A percentile compares a stretch with the other conserved stretches of the same genome.
phyloP scores from a whole-genome alignment of 1,284 basidiomycete species.

The Trametes hirsuta region DNA sequence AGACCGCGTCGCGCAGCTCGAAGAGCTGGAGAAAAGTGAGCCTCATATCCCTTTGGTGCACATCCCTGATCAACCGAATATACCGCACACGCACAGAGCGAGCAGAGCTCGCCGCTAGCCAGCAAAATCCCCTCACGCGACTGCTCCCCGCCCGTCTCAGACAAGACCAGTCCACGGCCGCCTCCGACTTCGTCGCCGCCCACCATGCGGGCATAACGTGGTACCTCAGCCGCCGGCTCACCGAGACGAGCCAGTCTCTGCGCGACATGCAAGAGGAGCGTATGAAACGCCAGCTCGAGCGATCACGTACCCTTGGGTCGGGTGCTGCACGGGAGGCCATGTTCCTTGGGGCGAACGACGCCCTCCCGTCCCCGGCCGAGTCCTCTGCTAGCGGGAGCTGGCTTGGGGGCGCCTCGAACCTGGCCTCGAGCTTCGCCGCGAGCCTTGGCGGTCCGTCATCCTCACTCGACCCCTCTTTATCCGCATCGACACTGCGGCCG shows the following conservation, averaged over 20 bases:
- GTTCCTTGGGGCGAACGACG: constrained; percentile 38
- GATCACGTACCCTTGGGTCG: constrained; percentile 79
- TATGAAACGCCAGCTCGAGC: constrained; percentile 79
- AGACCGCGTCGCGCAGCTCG: constrained; percentile 84
- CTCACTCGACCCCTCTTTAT: constrained; percentile 34
- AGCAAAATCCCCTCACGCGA: constrained; percentile 61
- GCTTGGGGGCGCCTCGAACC: constrained; percentile 64
- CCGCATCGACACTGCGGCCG: constrained; percentile 33
- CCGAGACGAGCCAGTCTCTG: constrained; percentile 77
- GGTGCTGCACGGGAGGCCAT: constrained; percentile 62
- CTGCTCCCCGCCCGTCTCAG: constrained; percentile 69
- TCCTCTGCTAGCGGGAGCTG: constrained; percentile 48
- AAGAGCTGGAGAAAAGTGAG: constrained; percentile 83
- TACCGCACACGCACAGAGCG: constrained; percentile 53
- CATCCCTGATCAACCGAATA: background rate
- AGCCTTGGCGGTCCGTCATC: constrained; percentile 49
- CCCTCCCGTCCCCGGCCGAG: constrained; percentile 30
- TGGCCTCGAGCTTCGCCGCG: constrained; percentile 62
- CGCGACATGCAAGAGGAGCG: constrained; percentile 90
- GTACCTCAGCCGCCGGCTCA: constrained; percentile 80
- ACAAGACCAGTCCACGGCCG: constrained; percentile 57
- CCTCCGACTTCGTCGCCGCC: constrained; percentile 75
- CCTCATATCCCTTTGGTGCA: constrained; percentile 23
- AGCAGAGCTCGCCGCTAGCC: constrained; percentile 61
- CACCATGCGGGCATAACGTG: constrained; percentile 86